Base-by-base conservation (phyloP, 1,139 yeast species). In the Diutina sp. region DNA sequence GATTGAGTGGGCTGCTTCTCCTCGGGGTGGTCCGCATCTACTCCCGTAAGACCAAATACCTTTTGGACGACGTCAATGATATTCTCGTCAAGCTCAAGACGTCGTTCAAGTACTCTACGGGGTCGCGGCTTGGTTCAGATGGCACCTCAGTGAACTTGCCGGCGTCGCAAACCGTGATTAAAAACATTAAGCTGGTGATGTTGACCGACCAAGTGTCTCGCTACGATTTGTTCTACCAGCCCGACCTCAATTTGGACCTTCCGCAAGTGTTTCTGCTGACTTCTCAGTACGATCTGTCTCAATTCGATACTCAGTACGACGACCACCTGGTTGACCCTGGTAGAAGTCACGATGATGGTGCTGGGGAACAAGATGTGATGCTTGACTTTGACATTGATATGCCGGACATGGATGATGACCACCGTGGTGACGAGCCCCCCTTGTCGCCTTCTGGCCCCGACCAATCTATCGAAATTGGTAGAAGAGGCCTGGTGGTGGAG, bases 1-100 rank as follows among this genome's bases (percentile, higher is more conserved):
- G 98, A 59, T 76, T 90, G 47, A 88, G 97, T 1, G 97, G 97
- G 8, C 97, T 90, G 65, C 74, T 91, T 58, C 74, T 93, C 56
- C 82, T 88, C 57, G 98, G 98, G 55, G 90, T 93, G 12, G 96
- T 90, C 41, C 78, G 90, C 58, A 91, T 93, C 28, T 91, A 90
- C 69, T 85, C 93, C 41, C 77, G 95, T 59, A 90, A 91, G 70
- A 90, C 97, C 29, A 85, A 85, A 62, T 88, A 89, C 63, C 74
- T 93, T 51, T 74, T 88, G 56, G 95, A 90, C 59, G 99, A 93
- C 66, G 93, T 90, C 50, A 80, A 83, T 56, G 95, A 89, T 62
- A 86, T 91, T 1, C 72, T 91, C 58, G 72, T 83, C 60, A 86
- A 84, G 65, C 74, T 91, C 63, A 88, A 87, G 64, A 80, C 87